Conservation (phyloP, 2,329 filamentous ascomycete species). For the Aspergillus ustus region DNA sequence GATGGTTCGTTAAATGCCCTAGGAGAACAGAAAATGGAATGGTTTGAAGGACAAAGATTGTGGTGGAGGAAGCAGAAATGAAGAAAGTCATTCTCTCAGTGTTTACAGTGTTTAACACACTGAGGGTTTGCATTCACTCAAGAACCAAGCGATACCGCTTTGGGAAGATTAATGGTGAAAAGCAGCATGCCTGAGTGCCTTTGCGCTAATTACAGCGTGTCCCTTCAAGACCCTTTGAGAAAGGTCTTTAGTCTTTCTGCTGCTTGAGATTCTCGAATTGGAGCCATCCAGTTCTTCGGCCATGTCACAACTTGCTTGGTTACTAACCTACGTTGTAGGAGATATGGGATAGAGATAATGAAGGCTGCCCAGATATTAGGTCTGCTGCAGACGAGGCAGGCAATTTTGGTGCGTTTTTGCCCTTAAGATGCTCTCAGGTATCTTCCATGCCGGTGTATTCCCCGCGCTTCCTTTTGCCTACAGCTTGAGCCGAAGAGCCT, state of each 20-base stretch:
- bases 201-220: neutral
- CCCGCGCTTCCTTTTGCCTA: conserved; percentile 41
- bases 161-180: conserved; percentile 19
- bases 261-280: neutral
- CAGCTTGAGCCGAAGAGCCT: conserved; percentile 22
- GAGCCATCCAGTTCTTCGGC: too few relatives aligned
- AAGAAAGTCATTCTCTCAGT: neutral
- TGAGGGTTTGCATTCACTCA: neutral
- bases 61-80: neutral
- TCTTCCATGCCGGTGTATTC: conserved; percentile 16
- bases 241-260: neutral
- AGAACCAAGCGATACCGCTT: conserved; percentile 25
- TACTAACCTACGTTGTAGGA: neutral
- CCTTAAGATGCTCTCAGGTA: conserved; percentile 1
- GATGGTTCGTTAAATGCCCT: neutral
- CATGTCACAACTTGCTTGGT: neutral
- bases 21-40: neutral
- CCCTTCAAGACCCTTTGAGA: neutral
- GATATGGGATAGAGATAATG: neutral
- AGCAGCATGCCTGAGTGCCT: conserved; percentile 2
- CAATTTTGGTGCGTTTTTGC: neutral
- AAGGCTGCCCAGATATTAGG: neutral
- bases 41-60: neutral
- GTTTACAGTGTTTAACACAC: neutral
- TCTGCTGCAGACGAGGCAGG: neutral